A percentile compares a stretch with the other conserved stretches of the same genome.
Conservation (phyloP, 2,329 filamentous ascomycete genomes). For the Penicillium sp. region DNA sequence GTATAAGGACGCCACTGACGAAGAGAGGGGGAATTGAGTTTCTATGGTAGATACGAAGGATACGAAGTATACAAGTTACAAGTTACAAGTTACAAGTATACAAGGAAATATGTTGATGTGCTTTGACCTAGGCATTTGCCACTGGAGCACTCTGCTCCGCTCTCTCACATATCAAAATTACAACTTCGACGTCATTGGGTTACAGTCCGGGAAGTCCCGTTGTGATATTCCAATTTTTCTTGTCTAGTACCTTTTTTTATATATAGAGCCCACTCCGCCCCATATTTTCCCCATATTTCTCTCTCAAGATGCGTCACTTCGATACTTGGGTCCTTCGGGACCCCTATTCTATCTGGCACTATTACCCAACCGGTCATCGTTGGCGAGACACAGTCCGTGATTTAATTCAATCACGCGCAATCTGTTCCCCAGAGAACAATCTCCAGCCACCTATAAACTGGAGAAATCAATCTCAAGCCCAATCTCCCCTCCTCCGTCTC, state of each 20-base stretch:
- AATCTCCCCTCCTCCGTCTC: conserved; percentile 26
- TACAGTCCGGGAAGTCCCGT: background rate
- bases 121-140: background rate
- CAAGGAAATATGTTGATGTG: background rate
- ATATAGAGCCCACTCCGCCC: background rate
- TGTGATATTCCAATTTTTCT: no score
- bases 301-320: conserved; percentile 33
- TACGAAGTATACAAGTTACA: no score
- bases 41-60: no score
- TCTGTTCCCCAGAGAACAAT: conserved; percentile 28
- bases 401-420: conserved; percentile 37
- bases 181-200: background rate
- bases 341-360: conserved; percentile 41
- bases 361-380: conserved; percentile 35
- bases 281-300: conserved; percentile 13
- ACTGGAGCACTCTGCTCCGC: conserved; percentile 17
- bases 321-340: conserved; percentile 40
- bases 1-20: conserved; percentile 6
- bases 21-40: conserved; percentile 13
- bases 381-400: conserved; percentile 38
- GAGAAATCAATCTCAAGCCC: conserved; percentile 7
- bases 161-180: background rate
- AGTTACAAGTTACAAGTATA: no score
- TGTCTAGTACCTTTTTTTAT: no score
- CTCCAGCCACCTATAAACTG: conserved; percentile 14